A percentile compares a stretch with the other conserved stretches of the same genome.
These are phyloP conservation scores for Malus sylvestris DNA, from an alignment of 306 rosid genomes.

Conservation along the genomic window DNA sequence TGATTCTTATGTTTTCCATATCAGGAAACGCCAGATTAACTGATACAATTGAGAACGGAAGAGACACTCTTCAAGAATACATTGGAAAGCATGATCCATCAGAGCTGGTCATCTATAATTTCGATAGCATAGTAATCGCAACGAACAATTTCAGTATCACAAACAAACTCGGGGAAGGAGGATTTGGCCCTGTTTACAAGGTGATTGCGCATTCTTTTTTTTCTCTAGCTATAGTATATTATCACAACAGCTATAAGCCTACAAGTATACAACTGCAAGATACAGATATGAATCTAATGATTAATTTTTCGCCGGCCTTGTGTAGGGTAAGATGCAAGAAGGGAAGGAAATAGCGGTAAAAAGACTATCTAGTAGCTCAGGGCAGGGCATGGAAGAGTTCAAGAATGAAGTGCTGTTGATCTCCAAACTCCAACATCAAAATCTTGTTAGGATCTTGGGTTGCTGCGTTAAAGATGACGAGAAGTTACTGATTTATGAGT, in stretches of 20 bases:
- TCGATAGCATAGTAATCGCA: constrained; percentile 1
- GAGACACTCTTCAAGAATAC: neutral
- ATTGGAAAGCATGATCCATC: neutral
- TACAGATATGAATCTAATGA: neutral
- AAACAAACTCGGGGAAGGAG: constrained; percentile 27
- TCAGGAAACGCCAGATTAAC: neutral
- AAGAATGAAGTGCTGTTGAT: constrained; percentile 27
- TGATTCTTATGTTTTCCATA: neutral
- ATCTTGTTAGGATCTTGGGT: constrained; percentile 34
- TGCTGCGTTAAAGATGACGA: constrained; percentile 28
- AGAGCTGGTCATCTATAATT: neutral
- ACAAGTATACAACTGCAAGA: neutral
- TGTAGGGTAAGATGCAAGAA: constrained; percentile 23
- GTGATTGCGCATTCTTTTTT: neutral
- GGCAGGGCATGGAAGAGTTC: constrained; percentile 32
- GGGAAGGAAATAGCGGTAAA: constrained; percentile 34
- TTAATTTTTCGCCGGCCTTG: neutral
- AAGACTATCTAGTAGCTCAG: constrained; percentile 28
- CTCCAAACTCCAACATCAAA: constrained; percentile 34
- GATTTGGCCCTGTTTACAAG: constrained; percentile 22
- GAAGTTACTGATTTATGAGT: constrained; percentile 34
- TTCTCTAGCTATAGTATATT: neutral
- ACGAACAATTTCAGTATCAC: constrained; percentile 4
- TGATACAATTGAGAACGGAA: neutral
- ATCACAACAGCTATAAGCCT: neutral